Conservation (phyloP, 371 early-diverging fungal genomes). For the Mycotypha africana region DNA sequence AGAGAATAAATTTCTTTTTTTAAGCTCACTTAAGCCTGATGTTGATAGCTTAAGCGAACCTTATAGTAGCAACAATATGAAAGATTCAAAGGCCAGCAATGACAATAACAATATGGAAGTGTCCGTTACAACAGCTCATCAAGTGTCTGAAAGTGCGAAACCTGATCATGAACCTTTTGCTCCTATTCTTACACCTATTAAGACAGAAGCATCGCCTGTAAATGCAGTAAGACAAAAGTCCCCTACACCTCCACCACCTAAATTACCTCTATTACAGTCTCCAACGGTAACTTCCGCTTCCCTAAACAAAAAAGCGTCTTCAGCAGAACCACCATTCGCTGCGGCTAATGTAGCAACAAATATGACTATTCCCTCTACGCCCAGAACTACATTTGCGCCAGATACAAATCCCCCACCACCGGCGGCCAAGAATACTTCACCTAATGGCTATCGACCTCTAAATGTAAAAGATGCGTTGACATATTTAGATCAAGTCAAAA, state of each 20-base stretch:
- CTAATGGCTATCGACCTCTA: constrained; percentile 30
- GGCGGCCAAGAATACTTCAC: no score
- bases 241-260: constrained; percentile 1
- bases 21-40: neutral
- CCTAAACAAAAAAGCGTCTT: constrained; percentile 6
- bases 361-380: neutral
- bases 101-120: neutral
- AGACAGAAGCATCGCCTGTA: neutral
- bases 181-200: neutral
- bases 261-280: neutral
- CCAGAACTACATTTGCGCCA: neutral
- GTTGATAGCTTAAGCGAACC: no score
- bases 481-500: constrained; percentile 96
- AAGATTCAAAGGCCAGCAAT: neutral
- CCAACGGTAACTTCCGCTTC: neutral
- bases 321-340: constrained; percentile 1
- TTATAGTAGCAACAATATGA: no score
- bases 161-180: constrained; percentile 1
- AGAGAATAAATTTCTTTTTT: neutral
- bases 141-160: neutral
- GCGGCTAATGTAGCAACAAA: neutral
- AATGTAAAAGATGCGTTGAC: constrained; percentile 88
- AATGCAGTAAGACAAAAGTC: neutral
- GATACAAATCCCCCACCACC: neutral
- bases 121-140: constrained; percentile 1